Evolutionary conservation across 805 yeast species (phyloP), one percentile per base, ranked within the genome.

Genomic region (Metschnikowia koreensis): DNA sequence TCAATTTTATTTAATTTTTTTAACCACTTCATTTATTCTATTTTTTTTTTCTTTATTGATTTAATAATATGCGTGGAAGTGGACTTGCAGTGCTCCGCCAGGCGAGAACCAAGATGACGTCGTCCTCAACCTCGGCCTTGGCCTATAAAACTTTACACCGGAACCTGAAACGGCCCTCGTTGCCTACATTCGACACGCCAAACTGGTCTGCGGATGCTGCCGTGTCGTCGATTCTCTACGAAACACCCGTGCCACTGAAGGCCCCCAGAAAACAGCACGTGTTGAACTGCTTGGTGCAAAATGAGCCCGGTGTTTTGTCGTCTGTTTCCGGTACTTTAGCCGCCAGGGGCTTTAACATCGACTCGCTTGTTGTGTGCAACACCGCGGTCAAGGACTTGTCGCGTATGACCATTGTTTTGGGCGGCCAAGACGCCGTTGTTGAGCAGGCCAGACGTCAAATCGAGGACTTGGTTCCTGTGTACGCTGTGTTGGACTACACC

Each of bases 391-490:
- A 86, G 70, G 97, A 94, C 67, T 80, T 94, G 60, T 89, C 97
- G 31, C 82, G 99, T 69, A 94, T 94, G 99, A 94, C 99, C 7
- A 89, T 94, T 62, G 97, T 90, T 10, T 77, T 94, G 63, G 86
- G 84, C 51, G 99, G 98, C 55, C 96, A 90, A 70, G 97, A 93
- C 65, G 97, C 94, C 27, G 91, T 94, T 47, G 87, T 94, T 59
- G 99, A 94, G 70, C 99, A 94, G 76, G 98, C 97, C 1, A 83
- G 99, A 71, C 86, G 97, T 71, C 99, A 94, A 72, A 87, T 94
- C 55, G 99, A 94, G 75, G 97, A 94, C 65, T 81, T 94, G 67
- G 99, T 94, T 36, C 98, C 99, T 6, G 98, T 94, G 31, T 94
- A 96, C 75, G 99, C 98, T 5, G 99, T 94, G 38, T 79, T 94